Conservation (phyloP, 1,284 basidiomycete species). For the Cerrena zonata region DNA sequence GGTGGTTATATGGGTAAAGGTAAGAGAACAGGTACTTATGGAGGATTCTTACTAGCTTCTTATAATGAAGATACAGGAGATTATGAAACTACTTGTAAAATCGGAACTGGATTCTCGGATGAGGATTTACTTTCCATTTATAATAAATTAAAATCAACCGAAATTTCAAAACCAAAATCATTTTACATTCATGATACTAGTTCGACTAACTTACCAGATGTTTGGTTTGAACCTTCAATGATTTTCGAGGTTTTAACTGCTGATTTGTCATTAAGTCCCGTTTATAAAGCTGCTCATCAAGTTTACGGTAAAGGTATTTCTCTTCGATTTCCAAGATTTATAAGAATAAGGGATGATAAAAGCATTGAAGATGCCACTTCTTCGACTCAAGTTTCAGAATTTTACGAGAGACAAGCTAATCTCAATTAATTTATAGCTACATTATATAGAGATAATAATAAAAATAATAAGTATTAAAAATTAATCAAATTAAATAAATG, state of each 20-base stretch:
- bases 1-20: slow-evolving; percentile 97
- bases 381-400: slow-evolving; percentile 91
- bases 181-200: slow-evolving; percentile 80
- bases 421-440: too few relatives aligned
- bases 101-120: slow-evolving; percentile 97
- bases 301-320: slow-evolving; percentile 87
- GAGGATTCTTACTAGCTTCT: slow-evolving; percentile 91
- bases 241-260: slow-evolving; percentile 99
- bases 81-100: slow-evolving; percentile 96
- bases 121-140: slow-evolving; percentile 82
- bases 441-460: too few relatives aligned
- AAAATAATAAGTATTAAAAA: too few relatives aligned
- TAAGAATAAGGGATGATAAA: slow-evolving; percentile 91
- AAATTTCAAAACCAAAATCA: slow-evolving; percentile 61
- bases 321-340: slow-evolving; percentile 91
- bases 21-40: slow-evolving; percentile 93
- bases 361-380: slow-evolving; percentile 85
- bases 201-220: slow-evolving; percentile 87
- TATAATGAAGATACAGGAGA: slow-evolving; percentile 88
- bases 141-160: slow-evolving; percentile 75
- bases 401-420: slow-evolving; percentile 91
- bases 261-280: slow-evolving; percentile 91
- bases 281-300: slow-evolving; percentile 95
- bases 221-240: slow-evolving; percentile 91
- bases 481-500: too few relatives aligned